Evolutionary conservation across 805 yeast genomes (phyloP), one percentile per base, ranked within the genome.

Genomic region (Metschnikowia lochheadii): DNA sequence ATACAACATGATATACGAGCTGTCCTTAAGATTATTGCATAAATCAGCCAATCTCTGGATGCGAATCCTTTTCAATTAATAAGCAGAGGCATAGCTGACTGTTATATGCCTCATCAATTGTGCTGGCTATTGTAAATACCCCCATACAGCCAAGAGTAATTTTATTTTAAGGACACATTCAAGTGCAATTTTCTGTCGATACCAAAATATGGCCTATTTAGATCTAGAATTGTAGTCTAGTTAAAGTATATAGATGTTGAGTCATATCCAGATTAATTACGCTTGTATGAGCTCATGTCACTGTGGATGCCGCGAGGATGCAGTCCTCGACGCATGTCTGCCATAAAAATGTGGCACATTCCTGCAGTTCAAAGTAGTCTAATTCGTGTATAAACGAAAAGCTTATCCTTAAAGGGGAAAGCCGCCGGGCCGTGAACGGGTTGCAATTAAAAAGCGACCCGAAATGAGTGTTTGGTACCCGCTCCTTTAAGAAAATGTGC

Each of bases 301-400:
- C 38, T 42, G 45, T 41, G 45, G 45, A 42, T 33, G 45, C n/a
- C 32, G 45, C 45, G 18, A 6, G 15, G 15, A 14, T 33, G 45
- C 45, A 41, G 37, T 20, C 31, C 15, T 33, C 20, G 20, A 20
- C 29, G 38, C 45, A 42, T 21, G 31, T 20, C 38, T 20, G 37
- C 15, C 38, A n/a, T 42, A 32, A 33, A 21, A 32, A 5, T 42
- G 45, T 42, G 45, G 38, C 45, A 42, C 31, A 32, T 21, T 23
- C 38, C 31, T 21, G 45, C 45, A 42, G 32, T 20, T 15, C 10
- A 20, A 18, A 21, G 15, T 42, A 21, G n/a, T 33, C 38, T 20
- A 21, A 41, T 17, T 29, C 13, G 13, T 15, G 13, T 14, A 31
- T 32, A 21, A 18, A 8, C 17, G 6, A 20, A 29, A 20, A 18